These are phyloP conservation scores for Wickerhamiella parazyma DNA, from an alignment of 805 yeast genomes.

Conservation along the genomic window DNA sequence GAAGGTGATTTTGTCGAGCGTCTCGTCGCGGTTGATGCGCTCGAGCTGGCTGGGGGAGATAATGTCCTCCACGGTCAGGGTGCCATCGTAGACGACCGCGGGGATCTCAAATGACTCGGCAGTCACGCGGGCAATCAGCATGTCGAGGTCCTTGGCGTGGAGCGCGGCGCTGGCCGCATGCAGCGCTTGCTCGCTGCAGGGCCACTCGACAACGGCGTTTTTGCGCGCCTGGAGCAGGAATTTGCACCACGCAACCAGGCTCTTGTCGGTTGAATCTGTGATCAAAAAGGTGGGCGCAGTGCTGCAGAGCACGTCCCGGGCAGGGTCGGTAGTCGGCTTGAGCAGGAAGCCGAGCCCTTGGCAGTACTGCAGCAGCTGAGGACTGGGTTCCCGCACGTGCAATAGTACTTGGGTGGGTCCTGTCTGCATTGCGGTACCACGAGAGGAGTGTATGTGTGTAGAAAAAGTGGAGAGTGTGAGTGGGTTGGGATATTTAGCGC, in stretches of 20 bases:
- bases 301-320: not conserved
- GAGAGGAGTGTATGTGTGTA: not conserved
- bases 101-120: constrained; percentile 1
- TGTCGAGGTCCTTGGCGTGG: not conserved
- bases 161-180: not conserved
- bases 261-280: not conserved
- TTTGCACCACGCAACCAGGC: not conserved
- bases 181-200: not conserved
- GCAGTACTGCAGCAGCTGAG: not conserved
- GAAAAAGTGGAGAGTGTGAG: not conserved
- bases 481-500: not conserved
- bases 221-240: not conserved
- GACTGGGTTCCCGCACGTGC: not conserved
- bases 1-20: not conserved
- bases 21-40: not conserved
- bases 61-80: not conserved
- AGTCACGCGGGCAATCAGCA: not conserved
- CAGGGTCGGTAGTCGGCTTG: not conserved
- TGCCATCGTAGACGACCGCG: not conserved
- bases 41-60: not conserved
- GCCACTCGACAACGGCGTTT: not conserved
- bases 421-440: not conserved
- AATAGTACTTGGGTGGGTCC: not conserved
- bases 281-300: not conserved
- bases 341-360: not conserved